Base-by-base conservation (phyloP, 2,329 filamentous ascomycete genomes). In the Trichoderma sp. region DNA sequence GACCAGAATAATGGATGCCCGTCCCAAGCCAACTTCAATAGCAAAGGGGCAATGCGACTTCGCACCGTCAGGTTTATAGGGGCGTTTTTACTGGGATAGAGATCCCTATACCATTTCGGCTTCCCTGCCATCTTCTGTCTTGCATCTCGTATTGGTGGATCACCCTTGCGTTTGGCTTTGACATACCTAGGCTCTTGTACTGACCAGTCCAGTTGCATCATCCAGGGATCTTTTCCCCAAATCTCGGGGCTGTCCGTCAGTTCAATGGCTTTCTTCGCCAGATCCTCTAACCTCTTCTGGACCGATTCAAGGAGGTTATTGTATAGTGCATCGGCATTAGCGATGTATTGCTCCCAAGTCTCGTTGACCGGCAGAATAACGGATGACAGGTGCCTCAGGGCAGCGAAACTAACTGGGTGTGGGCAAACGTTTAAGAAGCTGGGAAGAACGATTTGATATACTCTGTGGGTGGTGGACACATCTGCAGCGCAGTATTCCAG, bases 321-420 rank as follows among this genome's bases (percentile, higher is more conserved):
- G 78, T 98, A 99, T 0, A 91, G 97, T 1, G 89, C 90, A 79
- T 99, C 96, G 0, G 96, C 92, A 72, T 92, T 95, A 12, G 87
- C 84, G 58, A 98, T 86, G 78, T 99, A 99, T 1, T 89, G 84
- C 73, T 95, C 89, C 97, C 97, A 99, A 0, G 92, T 91, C 76
- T 92, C 89, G 80, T 98, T 90, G 58, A 98, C 92, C 0, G 96
- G 96, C 8, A 99, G 84, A 62, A 98, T 97, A 74, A 97, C 94
- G 0, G 95, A 92, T 0, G 95, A 94, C n/a, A 99, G 86, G 80
- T 98, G 96, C 18, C 96, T 89, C 21, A 99, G 86, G 2, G 96
- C 96, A 3, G 94, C 95, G 78, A 99, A 99, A 82, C 95, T 98
- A 77, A 99, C 96, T 0, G 96, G 96, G 81, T 99, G 97, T 0